These are phyloP conservation scores for Monosporascus sp. DNA, from an alignment of 2,329 filamentous ascomycete species.

Conservation along the genomic window DNA sequence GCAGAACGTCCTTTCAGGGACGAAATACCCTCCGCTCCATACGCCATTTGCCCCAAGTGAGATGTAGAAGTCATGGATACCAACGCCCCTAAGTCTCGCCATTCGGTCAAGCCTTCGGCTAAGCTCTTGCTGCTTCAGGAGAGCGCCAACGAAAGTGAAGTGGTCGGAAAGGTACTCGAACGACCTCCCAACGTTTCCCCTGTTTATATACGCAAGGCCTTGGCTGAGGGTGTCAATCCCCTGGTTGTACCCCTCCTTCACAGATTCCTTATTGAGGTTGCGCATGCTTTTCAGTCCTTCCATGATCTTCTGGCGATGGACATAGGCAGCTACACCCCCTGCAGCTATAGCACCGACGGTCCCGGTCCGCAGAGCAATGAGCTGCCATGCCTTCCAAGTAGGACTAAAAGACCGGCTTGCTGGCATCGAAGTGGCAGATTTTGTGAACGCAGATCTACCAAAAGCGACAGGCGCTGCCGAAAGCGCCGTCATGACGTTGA, in stretches of 20 bases:
- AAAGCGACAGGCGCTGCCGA: constrained; percentile 43
- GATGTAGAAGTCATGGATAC: constrained; percentile 71
- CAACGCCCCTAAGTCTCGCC: constrained; percentile 55
- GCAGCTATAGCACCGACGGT: constrained; percentile 77
- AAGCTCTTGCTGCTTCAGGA: constrained; percentile 69
- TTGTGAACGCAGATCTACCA: constrained; percentile 30
- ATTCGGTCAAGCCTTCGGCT: constrained; percentile 60
- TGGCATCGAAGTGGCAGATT: constrained; percentile 6
- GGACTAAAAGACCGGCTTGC: constrained; percentile 25
- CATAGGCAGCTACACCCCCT: constrained; percentile 75
- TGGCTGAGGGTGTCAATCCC: constrained; percentile 45
- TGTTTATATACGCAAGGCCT: constrained; percentile 51
- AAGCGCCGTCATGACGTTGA: constrained; percentile 51
- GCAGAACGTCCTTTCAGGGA: constrained; percentile 72
- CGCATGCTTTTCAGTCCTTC: constrained; percentile 40
- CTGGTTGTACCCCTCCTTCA: constrained; percentile 43
- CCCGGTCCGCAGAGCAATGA: constrained; percentile 72
- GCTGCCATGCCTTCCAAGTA: constrained; percentile 50
- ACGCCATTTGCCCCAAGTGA: constrained; percentile 67
- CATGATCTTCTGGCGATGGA: constrained; percentile 65
- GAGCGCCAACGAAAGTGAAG: constrained; percentile 76
- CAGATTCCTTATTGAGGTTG: constrained; percentile 41
- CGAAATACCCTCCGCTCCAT: constrained; percentile 54
- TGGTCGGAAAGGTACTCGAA: constrained; percentile 77
- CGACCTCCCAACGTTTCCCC: constrained; percentile 58